Evolutionary conservation across 2,329 filamentous ascomycete species (phyloP).

Genomic region (Catunica adiposa): DNA sequence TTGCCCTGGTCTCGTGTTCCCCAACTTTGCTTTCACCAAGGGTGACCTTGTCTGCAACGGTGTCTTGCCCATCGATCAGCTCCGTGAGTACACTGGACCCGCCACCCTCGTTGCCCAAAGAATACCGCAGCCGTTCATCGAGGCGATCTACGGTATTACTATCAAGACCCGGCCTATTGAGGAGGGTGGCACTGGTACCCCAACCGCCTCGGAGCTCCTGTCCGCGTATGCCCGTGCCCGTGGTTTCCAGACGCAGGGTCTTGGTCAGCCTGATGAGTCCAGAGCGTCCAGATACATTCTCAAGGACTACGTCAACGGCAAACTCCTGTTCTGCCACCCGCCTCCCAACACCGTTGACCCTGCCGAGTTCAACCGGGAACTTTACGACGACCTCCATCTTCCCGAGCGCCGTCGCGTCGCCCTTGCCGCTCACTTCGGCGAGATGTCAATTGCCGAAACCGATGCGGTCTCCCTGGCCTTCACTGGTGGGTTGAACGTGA

Average conservation of each 20-base stretch:
- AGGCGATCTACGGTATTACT: constrained; percentile 85
- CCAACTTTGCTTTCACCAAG: constrained; percentile 93
- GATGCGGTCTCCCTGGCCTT: constrained; percentile 17
- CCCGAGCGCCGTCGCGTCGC: constrained; percentile 63
- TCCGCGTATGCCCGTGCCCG: constrained; percentile 73
- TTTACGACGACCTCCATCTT: constrained; percentile 71
- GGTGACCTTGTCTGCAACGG: constrained; percentile 92
- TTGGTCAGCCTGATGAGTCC: constrained; percentile 84
- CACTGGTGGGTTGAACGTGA: constrained; percentile 33
- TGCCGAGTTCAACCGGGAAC: constrained; percentile 67
- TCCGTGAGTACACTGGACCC: constrained; percentile 82
- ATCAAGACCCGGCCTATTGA: constrained; percentile 67
- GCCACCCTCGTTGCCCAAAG: constrained; percentile 66
- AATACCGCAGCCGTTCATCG: constrained; percentile 75
- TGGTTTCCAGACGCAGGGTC: constrained; percentile 78
- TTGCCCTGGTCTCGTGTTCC: constrained; percentile 96
- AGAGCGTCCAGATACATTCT: constrained; percentile 76
- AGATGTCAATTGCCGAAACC: constrained; percentile 26
- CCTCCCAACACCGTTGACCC: constrained; percentile 60
- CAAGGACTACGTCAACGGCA: constrained; percentile 96
- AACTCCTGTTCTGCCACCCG: constrained; percentile 80
- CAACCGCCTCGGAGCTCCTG: constrained; percentile 72
- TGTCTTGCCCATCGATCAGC: constrained; percentile 87
- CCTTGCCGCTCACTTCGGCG: constrained; percentile 35
- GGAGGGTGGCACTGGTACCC: constrained; percentile 79